phyloP scores from a whole-genome alignment of 2,329 filamentous ascomycete species.

The Botrytis pseudocinerea region DNA sequence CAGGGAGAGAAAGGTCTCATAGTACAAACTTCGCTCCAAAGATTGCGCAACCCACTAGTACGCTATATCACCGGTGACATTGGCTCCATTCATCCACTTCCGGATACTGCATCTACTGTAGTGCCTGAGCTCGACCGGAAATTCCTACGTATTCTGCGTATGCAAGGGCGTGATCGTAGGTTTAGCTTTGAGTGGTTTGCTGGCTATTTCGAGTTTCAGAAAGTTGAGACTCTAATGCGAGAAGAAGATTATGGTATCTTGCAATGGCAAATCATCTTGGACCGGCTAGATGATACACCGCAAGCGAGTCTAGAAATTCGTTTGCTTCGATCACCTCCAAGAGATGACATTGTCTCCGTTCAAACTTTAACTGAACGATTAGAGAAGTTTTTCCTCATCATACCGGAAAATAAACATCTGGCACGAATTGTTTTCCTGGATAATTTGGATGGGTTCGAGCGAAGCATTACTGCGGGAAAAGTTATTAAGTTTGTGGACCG shows the following conservation, averaged over 20 bases:
- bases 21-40: conserved; percentile 9
- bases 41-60: conserved; percentile 8
- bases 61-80: conserved; percentile 8
- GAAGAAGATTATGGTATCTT: neutral
- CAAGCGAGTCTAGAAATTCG: conserved; percentile 5
- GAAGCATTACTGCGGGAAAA: conserved; percentile 3
- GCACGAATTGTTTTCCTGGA: neutral
- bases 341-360: neutral
- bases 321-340: neutral
- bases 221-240: neutral
- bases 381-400: neutral
- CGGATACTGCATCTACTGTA: neutral
- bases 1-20: neutral
- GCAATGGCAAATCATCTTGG: conserved; percentile 14
- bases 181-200: conserved; percentile 16
- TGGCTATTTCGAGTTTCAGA: conserved; percentile 11
- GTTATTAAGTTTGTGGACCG: conserved; percentile 12
- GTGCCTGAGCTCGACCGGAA: neutral
- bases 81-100: neutral
- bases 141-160: neutral
- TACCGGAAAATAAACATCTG: neutral
- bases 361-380: neutral
- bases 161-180: conserved; percentile 2
- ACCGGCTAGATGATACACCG: neutral
- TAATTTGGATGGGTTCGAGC: neutral